Evolutionary conservation across 2,329 filamentous ascomycete species (phyloP), one percentile per base, ranked within the genome.

Genomic region (Geoglossum cookeanum): DNA sequence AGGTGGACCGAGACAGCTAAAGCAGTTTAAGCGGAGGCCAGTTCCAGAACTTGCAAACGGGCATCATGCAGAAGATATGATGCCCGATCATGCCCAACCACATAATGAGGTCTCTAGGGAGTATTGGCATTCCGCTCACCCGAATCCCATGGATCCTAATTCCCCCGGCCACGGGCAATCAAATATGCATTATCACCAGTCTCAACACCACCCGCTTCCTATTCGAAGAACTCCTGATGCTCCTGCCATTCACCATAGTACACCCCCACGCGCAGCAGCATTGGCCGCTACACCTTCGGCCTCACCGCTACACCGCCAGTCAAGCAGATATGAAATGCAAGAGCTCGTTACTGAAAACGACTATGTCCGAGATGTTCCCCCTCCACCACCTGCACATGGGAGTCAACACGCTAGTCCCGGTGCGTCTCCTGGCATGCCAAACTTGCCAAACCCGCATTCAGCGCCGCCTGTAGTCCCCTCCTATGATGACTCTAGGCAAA

Each of bases 351-450:
- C 27, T n/a, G 54, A 7, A 17, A 55, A 42, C 11, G 49, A 53
- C 15, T 55, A 22, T 27, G 11, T n/a, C 1, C 68, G 72, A 45
- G 72, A 73, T 35, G 70, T 71, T 2, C 78, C 78, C 4, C 78
- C 78, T 2, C 78, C 77, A 5, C 78, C 78, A 0, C 78, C 78
- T 2, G 77, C 70, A 9, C 78, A 81, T 61, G 68, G 78, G 58
- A 71, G 67, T 58, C 66, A 75, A 59, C 72, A 76, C 59, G 74
- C 70, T 58, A 75, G 70, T 61, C 49, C 30, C 33, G 49, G 49
- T 9, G 49, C 30, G 37, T 35, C 30, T 37, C 33, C 49, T 37
- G 49, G 49, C 3, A 53, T 53, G 49, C 49, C 30, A n/a, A n/a
- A 8, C 7, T 17, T 35, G 22, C 11, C 49, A 3, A 30, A 53